These are phyloP conservation scores for Senna tora DNA, from an alignment of 306 rosid species.

Conservation along the genomic window DNA sequence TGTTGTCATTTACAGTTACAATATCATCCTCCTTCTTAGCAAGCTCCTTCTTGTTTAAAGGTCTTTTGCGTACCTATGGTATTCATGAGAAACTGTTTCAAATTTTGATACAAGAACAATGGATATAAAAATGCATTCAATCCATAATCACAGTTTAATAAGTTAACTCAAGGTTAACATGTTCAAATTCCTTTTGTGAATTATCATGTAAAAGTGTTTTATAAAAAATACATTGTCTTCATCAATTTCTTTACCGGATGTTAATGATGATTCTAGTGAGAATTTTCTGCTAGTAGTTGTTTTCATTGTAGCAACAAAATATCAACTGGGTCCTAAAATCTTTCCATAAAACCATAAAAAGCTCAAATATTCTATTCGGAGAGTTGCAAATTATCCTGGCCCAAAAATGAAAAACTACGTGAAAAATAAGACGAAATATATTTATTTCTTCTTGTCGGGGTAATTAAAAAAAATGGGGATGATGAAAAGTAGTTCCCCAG, in stretches of 20 bases:
- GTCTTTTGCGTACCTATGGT: slow-evolving; percentile 90
- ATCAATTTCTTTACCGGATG: background rate
- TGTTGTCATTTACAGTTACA: slow-evolving; percentile 71
- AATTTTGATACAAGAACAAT: background rate
- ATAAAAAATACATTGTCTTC: slow-evolving; percentile 33
- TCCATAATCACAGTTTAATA: slow-evolving; percentile 17
- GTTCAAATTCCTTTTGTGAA: slow-evolving; percentile 21
- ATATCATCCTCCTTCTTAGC: slow-evolving; percentile 94
- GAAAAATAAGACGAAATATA: background rate
- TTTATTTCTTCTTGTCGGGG: background rate
- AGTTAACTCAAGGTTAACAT: background rate
- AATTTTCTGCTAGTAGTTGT: background rate
- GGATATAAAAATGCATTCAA: slow-evolving; percentile 23
- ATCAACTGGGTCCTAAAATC: slow-evolving; percentile 4
- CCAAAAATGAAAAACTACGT: background rate
- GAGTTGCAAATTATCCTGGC: background rate
- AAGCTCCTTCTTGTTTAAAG: slow-evolving; percentile 92
- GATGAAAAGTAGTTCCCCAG: background rate
- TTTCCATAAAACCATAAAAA: background rate
- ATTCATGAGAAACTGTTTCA: slow-evolving; percentile 31
- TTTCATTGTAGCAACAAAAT: background rate
- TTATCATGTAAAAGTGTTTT: background rate
- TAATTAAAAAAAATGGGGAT: background rate
- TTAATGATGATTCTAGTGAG: too few relatives aligned
- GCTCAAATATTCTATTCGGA: background rate